Conservation (phyloP, 768 basidiomycete genomes). For the Lactarius deliciosus region DNA sequence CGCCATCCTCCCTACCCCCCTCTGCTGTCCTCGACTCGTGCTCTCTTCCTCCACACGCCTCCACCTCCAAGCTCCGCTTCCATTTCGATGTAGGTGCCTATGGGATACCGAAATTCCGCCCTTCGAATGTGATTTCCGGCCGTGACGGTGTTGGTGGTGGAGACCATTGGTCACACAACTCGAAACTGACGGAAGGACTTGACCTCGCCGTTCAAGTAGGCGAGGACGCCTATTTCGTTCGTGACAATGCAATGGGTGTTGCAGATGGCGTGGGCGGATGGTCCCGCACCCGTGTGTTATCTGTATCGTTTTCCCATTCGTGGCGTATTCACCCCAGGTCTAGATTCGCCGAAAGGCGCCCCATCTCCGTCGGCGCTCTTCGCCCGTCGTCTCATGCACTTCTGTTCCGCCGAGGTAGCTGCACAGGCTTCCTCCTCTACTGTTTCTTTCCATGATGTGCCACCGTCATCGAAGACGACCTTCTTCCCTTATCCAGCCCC, state of each 20-base stretch:
- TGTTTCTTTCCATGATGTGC: conserved; percentile 19
- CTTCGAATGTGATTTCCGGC: conserved; percentile 27
- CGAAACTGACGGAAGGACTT: conserved; percentile 37
- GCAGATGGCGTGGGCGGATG: conserved; percentile 97
- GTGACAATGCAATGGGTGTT: conserved; percentile 86
- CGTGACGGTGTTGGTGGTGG: conserved; percentile 30
- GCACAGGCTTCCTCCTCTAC: conserved; percentile 30
- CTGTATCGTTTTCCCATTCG: conserved; percentile 5
- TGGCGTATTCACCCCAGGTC: background rate
- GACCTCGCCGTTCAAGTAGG: conserved; percentile 75
- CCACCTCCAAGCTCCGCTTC: conserved; percentile 41
- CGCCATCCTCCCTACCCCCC: conserved; percentile 24
- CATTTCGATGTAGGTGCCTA: conserved; percentile 79
- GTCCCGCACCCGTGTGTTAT: conserved; percentile 47
- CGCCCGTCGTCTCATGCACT: conserved; percentile 83
- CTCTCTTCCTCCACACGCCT: conserved; percentile 28
- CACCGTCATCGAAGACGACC: conserved; percentile 4
- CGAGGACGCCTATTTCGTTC: conserved; percentile 87
- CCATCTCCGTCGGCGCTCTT: conserved; percentile 55
- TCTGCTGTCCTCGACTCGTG: conserved; percentile 26
- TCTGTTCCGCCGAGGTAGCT: conserved; percentile 63
- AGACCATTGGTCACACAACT: conserved; percentile 20
- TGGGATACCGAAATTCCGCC: conserved; percentile 68
- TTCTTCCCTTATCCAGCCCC: conserved; percentile 11
- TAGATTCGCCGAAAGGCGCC: conserved; percentile 23